A percentile compares a stretch with the other conserved stretches of the same genome.
Evolutionary conservation across 1,284 basidiomycete species (phyloP).

Genomic region (Rhodotorula sp.): DNA sequence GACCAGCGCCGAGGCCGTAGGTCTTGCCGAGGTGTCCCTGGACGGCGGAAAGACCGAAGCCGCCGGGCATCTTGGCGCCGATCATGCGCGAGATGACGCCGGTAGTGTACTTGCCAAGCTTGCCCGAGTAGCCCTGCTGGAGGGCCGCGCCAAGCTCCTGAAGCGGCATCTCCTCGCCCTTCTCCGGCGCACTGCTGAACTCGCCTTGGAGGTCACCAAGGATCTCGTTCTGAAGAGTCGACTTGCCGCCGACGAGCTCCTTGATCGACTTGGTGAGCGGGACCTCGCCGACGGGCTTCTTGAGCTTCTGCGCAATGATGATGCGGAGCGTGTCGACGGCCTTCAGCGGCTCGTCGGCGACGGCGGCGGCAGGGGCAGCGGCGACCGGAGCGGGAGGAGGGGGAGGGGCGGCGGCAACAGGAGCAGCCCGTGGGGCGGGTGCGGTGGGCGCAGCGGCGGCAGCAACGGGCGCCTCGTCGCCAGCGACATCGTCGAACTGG

Average conservation of each 20-base stretch:
- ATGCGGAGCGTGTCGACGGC: slow-evolving; percentile 83
- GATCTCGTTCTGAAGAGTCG: slow-evolving; percentile 63
- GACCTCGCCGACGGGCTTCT: slow-evolving; percentile 87
- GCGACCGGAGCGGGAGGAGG: slow-evolving; percentile 51
- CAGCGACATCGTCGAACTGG: slow-evolving; percentile 77
- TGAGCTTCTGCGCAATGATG: slow-evolving; percentile 96
- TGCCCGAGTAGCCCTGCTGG: slow-evolving; percentile 73
- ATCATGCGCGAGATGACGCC: slow-evolving; percentile 88
- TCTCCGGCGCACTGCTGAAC: slow-evolving; percentile 79
- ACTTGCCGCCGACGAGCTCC: slow-evolving; percentile 97
- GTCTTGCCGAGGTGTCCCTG: slow-evolving; percentile 83
- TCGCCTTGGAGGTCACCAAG: slow-evolving; percentile 47
- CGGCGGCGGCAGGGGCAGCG: slow-evolving; percentile 63
- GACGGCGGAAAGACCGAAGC: slow-evolving; percentile 93
- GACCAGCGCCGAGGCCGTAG: slow-evolving; percentile 88
- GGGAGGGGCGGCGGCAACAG: slow-evolving; percentile 54
- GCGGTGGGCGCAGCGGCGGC: slow-evolving; percentile 42
- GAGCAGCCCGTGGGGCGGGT: slow-evolving; percentile 48
- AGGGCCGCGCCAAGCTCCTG: slow-evolving; percentile 91
- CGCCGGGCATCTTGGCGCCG: slow-evolving; percentile 96
- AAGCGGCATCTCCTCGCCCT: slow-evolving; percentile 92
- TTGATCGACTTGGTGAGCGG: slow-evolving; percentile 95
- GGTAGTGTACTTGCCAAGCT: slow-evolving; percentile 93
- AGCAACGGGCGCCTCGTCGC: slow-evolving; percentile 36
- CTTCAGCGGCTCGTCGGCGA: slow-evolving; percentile 88